Evolutionary conservation across 805 yeast species (phyloP).

Genomic region (Blastobotrys robertii): DNA sequence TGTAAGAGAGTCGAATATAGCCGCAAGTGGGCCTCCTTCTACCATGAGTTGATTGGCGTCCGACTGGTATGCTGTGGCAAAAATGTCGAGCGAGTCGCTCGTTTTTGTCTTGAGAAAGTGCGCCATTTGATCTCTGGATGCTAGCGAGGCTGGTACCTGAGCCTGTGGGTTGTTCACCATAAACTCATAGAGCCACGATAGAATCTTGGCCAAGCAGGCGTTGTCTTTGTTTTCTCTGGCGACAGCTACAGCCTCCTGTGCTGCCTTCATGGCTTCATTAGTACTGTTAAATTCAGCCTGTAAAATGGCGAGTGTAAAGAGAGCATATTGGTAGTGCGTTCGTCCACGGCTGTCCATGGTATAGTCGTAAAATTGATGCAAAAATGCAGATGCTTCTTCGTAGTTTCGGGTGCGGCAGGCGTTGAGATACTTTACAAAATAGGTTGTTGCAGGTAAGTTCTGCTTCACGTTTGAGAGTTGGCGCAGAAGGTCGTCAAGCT

Average conservation of each 20-base stretch:
- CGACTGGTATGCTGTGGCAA: constrained; percentile 11
- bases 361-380: constrained; percentile 60
- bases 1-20: constrained; percentile 31
- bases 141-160: constrained; percentile 39
- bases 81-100: constrained; percentile 27
- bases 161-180: constrained; percentile 52
- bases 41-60: constrained; percentile 11
- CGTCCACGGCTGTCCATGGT: constrained; percentile 59
- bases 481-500: constrained; percentile 29
- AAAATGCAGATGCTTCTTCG: constrained; percentile 40
- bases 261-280: constrained; percentile 63
- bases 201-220: constrained; percentile 57
- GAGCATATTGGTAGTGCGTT: constrained; percentile 65
- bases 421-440: constrained; percentile 54
- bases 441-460: constrained; percentile 34
- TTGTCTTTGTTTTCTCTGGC: constrained; percentile 80
- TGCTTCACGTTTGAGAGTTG: constrained; percentile 29
- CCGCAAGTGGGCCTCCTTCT: constrained; percentile 17
- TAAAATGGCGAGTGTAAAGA: constrained; percentile 59
- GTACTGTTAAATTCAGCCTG: constrained; percentile 61
- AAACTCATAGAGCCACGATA: constrained; percentile 49
- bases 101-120: constrained; percentile 51
- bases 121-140: constrained; percentile 56
- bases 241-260: constrained; percentile 78
- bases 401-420: constrained; percentile 50